Conservation (phyloP, 192 early-diverging fungal species). For the Gigaspora rosea region DNA sequence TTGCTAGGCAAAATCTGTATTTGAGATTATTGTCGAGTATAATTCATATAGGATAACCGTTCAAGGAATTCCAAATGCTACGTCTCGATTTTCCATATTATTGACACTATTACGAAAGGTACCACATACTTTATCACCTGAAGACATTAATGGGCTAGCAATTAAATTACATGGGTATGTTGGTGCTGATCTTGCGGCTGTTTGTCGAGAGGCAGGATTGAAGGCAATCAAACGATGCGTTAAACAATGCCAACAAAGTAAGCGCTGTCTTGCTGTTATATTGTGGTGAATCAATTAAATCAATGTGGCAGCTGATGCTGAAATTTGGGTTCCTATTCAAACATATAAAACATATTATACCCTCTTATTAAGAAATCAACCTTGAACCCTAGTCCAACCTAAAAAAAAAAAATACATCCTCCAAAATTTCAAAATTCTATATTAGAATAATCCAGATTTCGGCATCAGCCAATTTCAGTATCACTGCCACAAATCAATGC, state of each 20-base stretch:
- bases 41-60: background rate
- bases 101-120: slow-evolving; percentile 62
- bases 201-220: slow-evolving; percentile 86
- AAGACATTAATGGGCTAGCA: slow-evolving; percentile 63
- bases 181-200: slow-evolving; percentile 92
- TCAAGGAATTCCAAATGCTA: slow-evolving; percentile 71
- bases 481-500: no score
- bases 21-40: background rate
- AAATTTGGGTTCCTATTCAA: no score
- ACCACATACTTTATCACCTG: slow-evolving; percentile 65
- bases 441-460: no score
- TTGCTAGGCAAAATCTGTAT: background rate
- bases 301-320: no score
- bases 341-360: no score
- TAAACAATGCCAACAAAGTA: background rate
- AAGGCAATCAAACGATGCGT: slow-evolving; percentile 63
- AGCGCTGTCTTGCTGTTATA: background rate
- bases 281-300: no score
- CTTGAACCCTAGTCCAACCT: no score
- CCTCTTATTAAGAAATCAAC: no score
- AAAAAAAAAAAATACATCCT: no score
- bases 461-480: no score
- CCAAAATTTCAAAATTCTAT: no score
- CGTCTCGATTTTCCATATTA: slow-evolving; percentile 74
- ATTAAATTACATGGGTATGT: slow-evolving; percentile 88